Percentiles rank a stretch among this genome's conserved stretches.
These are phyloP conservation scores for Cajanus cajan DNA, from an alignment of 306 rosid species.

Conservation along the genomic window DNA sequence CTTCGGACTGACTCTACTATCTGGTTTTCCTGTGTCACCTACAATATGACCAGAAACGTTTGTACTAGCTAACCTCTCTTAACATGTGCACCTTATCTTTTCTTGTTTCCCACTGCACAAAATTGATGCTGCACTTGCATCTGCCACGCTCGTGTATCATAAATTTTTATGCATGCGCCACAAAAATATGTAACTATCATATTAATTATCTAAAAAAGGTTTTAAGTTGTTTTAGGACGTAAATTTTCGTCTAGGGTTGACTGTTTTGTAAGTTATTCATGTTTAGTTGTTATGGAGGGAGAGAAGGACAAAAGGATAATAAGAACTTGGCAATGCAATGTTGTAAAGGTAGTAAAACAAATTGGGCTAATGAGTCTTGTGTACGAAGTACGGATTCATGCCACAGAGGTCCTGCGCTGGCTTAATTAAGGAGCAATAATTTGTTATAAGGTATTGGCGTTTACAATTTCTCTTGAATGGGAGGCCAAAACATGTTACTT, in stretches of 20 bases:
- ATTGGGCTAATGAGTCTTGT: background rate
- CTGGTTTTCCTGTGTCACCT: conserved; percentile 24
- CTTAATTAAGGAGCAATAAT: background rate
- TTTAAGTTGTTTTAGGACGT: conserved; percentile 1
- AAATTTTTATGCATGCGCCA: background rate
- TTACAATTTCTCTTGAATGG: background rate
- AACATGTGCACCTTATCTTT: conserved; percentile 27
- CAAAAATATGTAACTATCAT: background rate
- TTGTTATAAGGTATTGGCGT: background rate
- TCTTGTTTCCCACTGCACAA: conserved; percentile 17
- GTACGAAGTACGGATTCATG: background rate
- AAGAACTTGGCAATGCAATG: background rate
- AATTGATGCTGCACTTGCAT: background rate
- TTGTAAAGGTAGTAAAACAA: background rate
- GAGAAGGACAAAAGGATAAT: background rate
- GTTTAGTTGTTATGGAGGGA: background rate
- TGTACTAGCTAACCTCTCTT: background rate
- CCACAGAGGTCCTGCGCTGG: background rate
- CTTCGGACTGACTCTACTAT: conserved; percentile 18
- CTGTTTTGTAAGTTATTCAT: background rate
- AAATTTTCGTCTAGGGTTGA: background rate
- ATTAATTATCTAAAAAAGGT: background rate
- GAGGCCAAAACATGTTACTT: background rate
- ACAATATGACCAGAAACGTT: conserved; percentile 33
- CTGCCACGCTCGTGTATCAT: background rate